Conservation (phyloP, 495 filamentous ascomycete genomes). For the Penicillium argentinense region DNA sequence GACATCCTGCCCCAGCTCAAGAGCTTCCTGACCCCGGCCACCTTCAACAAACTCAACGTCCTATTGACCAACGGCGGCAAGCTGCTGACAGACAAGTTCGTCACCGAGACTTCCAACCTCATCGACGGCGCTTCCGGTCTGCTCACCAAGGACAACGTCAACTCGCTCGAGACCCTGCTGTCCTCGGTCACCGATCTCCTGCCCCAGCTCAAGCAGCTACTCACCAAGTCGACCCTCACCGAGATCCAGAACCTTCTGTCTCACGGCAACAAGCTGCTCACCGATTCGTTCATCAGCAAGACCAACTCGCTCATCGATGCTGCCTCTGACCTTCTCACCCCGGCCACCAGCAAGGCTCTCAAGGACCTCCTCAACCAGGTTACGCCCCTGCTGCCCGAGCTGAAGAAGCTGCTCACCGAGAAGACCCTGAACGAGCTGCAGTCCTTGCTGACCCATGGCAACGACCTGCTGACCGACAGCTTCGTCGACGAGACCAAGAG, state of each 20-base stretch:
- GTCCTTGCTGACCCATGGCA: constrained; percentile 37
- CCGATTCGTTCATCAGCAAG: constrained; percentile 26
- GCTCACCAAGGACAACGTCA: constrained; percentile 37
- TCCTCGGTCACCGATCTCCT: constrained; percentile 5
- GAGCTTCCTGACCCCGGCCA: constrained; percentile 32
- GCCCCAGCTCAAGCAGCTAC: constrained; percentile 17
- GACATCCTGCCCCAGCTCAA: constrained; percentile 11
- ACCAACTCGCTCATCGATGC: constrained; percentile 15
- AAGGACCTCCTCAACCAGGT: constrained; percentile 35
- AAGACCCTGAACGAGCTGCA: constrained; percentile 36
- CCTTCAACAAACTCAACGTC: constrained; percentile 36
- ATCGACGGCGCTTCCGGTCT: constrained; percentile 21
- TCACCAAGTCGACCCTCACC: constrained; percentile 23
- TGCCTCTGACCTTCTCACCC: constrained; percentile 19
- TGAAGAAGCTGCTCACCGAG: constrained; percentile 39
- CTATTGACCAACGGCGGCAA: constrained; percentile 28
- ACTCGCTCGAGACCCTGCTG: constrained; percentile 19
- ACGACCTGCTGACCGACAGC: constrained; percentile 32
- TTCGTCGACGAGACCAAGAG: constrained; percentile 37
- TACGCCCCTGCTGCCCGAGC: constrained; percentile 35
- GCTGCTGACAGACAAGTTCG: constrained; percentile 21
- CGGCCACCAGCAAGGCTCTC: constrained; percentile 22
- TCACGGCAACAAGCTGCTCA: constrained; percentile 40
- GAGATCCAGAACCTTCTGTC: constrained; percentile 36
- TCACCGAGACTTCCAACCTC: constrained; percentile 24